Evolutionary conservation across 2,329 filamentous ascomycete genomes (phyloP), one percentile per base, ranked within the genome.

Genomic region (Alternaria triticina): DNA sequence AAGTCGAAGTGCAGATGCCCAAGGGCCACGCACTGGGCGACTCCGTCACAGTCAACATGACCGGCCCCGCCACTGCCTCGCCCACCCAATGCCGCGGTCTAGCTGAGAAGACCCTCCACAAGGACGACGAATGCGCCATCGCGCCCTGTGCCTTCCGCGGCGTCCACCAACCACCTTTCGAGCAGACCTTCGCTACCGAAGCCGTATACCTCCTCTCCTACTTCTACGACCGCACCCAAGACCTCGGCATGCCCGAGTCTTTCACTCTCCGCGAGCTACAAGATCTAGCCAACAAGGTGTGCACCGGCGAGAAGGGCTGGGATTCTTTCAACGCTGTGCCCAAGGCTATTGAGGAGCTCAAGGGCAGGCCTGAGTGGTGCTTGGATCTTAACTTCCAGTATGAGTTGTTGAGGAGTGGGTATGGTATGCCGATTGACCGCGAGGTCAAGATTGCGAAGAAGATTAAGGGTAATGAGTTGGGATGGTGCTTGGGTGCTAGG

Each of bases 381-480:
- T 83, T 99, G 74, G 96, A 99, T 81, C 84, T 99, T 73, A 99
- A 93, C 84, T 99, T 98, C 78, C 97, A 97, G 93, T 83, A 97
- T 73, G 92, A 92, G 25, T 85, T 99, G 61, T 84, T 98, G 58
- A 94, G 98, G 81, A 97, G 93, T 6, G 96, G 96, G 4, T 99
- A 99, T 76, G 96, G 98, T 71, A 97, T 99, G 93, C 95, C 95
- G 5, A 90, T 98, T 73, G 93, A 97, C 71, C 88, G 96, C 43
- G 96, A 99, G 82, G 94, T 99, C 70, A 95, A 92, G 86, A 97
- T 97, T 77, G 96, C 95, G 64, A 99, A 99, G 91, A 97, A 97
- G 87, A 97, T 99, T 77, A 95, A 96, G 84, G 90, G 90, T 60
- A 97, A 97, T 80, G 96, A 99, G 84, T 83, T 99, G 74, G 96